Conservation (phyloP, 2,329 filamentous ascomycete species). For the Ceratocystis cacaofunesta region DNA sequence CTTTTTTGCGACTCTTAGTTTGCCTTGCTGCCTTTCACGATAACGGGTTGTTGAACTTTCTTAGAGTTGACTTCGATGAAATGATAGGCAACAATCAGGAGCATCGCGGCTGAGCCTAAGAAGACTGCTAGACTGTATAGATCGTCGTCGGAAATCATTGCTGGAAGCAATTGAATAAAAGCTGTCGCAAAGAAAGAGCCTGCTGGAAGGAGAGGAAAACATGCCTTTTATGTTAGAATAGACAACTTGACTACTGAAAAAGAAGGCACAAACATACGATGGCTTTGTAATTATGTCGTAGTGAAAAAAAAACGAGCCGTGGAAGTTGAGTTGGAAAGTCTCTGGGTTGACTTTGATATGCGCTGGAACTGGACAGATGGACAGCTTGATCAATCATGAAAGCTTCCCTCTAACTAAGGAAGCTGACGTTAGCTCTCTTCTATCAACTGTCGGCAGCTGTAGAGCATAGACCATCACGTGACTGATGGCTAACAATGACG, state of each 20-base stretch:
- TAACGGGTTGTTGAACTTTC: slow-evolving; percentile 5
- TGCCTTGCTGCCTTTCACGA: slow-evolving; percentile 10
- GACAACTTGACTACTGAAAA: not conserved
- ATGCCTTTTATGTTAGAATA: not conserved
- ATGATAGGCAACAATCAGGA: slow-evolving; percentile 88
- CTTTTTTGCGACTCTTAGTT: slow-evolving; percentile 9
- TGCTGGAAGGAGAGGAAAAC: not conserved
- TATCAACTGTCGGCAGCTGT: slow-evolving; percentile 6
- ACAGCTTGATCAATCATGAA: slow-evolving; percentile 17
- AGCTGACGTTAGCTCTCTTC: slow-evolving; percentile 11
- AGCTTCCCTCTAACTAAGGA: slow-evolving; percentile 9
- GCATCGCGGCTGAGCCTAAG: slow-evolving; percentile 76
- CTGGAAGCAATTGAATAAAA: slow-evolving; percentile 24
- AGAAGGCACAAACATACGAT: not conserved
- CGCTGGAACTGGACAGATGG: slow-evolving; percentile 16
- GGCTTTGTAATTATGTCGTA: not conserved
- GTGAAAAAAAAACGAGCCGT: not conserved
- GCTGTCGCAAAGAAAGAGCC: not conserved
- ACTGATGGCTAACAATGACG: slow-evolving; percentile 10
- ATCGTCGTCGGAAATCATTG: slow-evolving; percentile 86
- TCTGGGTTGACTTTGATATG: not conserved
- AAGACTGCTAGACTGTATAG: slow-evolving; percentile 88
- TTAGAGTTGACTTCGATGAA: slow-evolving; percentile 86
- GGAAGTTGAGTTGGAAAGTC: not conserved
- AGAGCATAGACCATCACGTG: not conserved